These are phyloP conservation scores for Marasmius tenuissimus DNA, from an alignment of 1,284 basidiomycete species.

Conservation along the genomic window DNA sequence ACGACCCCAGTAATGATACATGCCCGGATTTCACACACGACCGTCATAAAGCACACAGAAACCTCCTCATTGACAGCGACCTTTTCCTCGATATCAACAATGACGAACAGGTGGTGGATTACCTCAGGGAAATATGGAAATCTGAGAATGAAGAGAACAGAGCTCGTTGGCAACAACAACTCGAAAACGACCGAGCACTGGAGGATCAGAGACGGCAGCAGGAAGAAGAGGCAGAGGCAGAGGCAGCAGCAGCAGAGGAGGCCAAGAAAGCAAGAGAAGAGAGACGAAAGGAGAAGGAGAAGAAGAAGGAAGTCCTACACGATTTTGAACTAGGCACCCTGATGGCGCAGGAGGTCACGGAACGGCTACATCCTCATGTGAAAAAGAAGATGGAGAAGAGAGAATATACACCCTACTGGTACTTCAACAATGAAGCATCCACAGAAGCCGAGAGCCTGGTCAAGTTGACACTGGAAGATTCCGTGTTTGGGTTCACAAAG, in stretches of 20 bases:
- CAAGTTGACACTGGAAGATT: neutral
- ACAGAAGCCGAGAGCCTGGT: neutral
- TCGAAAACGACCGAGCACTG: neutral
- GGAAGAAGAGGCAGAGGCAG: neutral
- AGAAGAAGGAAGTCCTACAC: neutral
- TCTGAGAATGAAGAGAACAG: neutral
- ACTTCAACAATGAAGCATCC: neutral
- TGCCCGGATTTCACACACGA: neutral
- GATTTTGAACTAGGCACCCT: neutral
- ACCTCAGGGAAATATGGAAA: neutral
- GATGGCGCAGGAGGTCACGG: neutral
- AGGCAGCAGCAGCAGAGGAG: neutral
- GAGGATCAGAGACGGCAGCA: neutral
- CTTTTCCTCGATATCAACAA: neutral
- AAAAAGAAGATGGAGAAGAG: neutral
- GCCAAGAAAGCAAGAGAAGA: neutral
- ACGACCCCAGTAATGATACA: neutral
- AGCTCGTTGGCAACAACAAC: neutral
- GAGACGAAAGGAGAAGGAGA: neutral
- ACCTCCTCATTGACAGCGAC: neutral
- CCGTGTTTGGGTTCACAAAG: neutral
- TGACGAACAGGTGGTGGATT: neutral
- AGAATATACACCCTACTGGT: neutral
- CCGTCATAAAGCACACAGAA: neutral
- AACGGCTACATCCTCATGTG: constrained; percentile 5